phyloP scores from a whole-genome alignment of 2,329 filamentous ascomycete genomes.

The Madurella mycetomatis region DNA sequence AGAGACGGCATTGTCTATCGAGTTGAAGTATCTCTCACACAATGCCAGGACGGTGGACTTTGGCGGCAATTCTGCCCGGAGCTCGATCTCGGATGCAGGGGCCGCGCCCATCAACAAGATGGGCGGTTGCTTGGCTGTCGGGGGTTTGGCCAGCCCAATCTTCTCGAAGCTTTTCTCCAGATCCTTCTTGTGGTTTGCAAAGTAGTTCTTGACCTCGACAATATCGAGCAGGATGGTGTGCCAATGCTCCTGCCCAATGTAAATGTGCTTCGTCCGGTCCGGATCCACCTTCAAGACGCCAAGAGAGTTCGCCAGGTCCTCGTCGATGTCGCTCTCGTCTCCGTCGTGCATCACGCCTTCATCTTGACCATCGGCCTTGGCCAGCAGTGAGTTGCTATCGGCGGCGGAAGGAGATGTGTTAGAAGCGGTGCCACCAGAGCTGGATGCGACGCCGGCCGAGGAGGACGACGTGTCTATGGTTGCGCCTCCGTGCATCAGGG shows the following conservation, averaged over 20 bases:
- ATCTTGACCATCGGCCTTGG: slow-evolving; percentile 52
- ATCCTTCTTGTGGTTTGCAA: slow-evolving; percentile 79
- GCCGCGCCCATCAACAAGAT: slow-evolving; percentile 75
- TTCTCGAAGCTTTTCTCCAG: slow-evolving; percentile 76
- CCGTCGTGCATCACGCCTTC: slow-evolving; percentile 50
- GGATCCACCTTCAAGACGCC: slow-evolving; percentile 78
- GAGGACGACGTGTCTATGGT: slow-evolving; percentile 41
- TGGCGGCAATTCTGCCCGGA: slow-evolving; percentile 73
- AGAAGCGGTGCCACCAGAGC: slow-evolving; percentile 18
- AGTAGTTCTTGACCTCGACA: slow-evolving; percentile 90
- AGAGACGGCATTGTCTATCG: slow-evolving; percentile 63
- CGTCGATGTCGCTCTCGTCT: slow-evolving; percentile 64
- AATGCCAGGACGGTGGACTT: slow-evolving; percentile 81
- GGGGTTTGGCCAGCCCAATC: slow-evolving; percentile 64
- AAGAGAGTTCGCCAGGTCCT: slow-evolving; percentile 64
- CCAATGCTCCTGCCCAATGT: slow-evolving; percentile 81
- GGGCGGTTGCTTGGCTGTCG: slow-evolving; percentile 58
- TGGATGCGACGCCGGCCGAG: slow-evolving; percentile 26
- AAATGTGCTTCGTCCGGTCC: slow-evolving; percentile 73
- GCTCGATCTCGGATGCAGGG: slow-evolving; percentile 67
- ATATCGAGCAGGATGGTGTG: slow-evolving; percentile 76
- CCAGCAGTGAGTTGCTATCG: slow-evolving; percentile 31
- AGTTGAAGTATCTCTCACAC: slow-evolving; percentile 87
- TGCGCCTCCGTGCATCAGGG: slow-evolving; percentile 83
- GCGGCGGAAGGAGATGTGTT: slow-evolving; percentile 28